phyloP scores from a whole-genome alignment of 2,329 filamentous ascomycete species.

The Aspergillus tamarii region DNA sequence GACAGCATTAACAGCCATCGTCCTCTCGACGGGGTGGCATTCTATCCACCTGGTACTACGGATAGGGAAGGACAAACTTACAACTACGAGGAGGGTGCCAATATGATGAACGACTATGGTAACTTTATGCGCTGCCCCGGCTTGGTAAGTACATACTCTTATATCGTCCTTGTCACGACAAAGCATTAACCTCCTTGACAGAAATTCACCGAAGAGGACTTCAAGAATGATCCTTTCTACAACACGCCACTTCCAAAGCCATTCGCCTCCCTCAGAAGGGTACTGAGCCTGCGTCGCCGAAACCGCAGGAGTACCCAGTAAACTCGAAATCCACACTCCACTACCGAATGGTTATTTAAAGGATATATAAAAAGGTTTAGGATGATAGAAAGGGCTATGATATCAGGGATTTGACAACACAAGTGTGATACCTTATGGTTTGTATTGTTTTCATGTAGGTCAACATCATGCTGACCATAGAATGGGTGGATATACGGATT shows the following conservation, averaged over 20 bases:
- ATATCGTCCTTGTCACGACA: not conserved
- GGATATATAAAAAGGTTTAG: not conserved
- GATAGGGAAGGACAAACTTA: conserved; percentile 73
- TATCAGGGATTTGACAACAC: not conserved
- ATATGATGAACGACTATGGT: conserved; percentile 71
- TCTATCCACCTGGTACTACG: conserved; percentile 70
- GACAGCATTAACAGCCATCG: conserved; percentile 74
- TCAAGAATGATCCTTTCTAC: conserved; percentile 45
- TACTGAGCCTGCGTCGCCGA: conserved; percentile 30
- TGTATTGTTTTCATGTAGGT: not conserved
- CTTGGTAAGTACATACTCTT: conserved; percentile 59
- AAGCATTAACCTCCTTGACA: conserved; percentile 23
- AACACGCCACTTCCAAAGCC: conserved; percentile 33
- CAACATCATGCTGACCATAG: not conserved
- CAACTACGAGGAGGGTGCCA: conserved; percentile 81
- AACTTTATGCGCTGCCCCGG: conserved; percentile 77
- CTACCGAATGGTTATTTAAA: not conserved
- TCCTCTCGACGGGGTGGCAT: conserved; percentile 78
- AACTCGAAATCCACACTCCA: not conserved
- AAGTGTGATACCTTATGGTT: not conserved
- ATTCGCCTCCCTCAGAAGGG: conserved; percentile 32
- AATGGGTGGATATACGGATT: not conserved
- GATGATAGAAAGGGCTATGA: not conserved
- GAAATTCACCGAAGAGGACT: conserved; percentile 46
- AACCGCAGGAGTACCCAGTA: conserved; percentile 22